These are phyloP conservation scores for Hura crepitans DNA, from an alignment of 441 rosid species.

Conservation along the genomic window DNA sequence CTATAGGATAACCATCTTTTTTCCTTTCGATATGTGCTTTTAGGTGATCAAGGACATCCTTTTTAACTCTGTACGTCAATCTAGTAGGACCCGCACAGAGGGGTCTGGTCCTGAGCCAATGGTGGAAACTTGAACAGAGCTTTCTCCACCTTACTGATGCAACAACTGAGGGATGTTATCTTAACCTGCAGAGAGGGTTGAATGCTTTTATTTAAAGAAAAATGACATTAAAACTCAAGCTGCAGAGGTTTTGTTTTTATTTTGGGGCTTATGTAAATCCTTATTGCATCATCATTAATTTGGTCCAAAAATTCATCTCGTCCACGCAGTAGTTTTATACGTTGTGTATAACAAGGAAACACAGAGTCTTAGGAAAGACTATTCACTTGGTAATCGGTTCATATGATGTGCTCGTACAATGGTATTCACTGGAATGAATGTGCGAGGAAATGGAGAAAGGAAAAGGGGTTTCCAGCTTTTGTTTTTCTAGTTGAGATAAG, in stretches of 20 bases:
- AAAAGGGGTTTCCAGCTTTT: too few species aligned
- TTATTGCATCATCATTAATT: not conserved
- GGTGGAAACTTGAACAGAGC: slow-evolving; percentile 61
- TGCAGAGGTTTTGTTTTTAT: slow-evolving; percentile 8
- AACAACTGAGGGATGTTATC: slow-evolving; percentile 9
- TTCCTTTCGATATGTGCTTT: not conserved
- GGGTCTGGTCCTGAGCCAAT: slow-evolving; percentile 82
- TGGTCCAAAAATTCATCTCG: not conserved
- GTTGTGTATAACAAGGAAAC: not conserved
- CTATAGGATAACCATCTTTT: not conserved
- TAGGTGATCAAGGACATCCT: slow-evolving; percentile 95
- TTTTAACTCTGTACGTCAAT: slow-evolving; percentile 73
- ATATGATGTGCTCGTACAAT: not conserved
- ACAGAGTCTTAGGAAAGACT: not conserved
- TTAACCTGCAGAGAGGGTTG: not conserved
- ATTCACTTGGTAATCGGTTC: too few species aligned
- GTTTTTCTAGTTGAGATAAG: too few species aligned
- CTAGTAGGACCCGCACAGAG: slow-evolving; percentile 44
- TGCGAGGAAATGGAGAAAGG: too few species aligned
- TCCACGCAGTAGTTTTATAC: slow-evolving; percentile 7
- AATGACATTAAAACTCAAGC: not conserved
- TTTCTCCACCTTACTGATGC: not conserved
- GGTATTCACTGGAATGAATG: not conserved
- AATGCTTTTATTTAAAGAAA: not conserved
- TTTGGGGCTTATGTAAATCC: slow-evolving; percentile 22